phyloP scores from a whole-genome alignment of 768 basidiomycete species.

The Boletellus sp. region DNA sequence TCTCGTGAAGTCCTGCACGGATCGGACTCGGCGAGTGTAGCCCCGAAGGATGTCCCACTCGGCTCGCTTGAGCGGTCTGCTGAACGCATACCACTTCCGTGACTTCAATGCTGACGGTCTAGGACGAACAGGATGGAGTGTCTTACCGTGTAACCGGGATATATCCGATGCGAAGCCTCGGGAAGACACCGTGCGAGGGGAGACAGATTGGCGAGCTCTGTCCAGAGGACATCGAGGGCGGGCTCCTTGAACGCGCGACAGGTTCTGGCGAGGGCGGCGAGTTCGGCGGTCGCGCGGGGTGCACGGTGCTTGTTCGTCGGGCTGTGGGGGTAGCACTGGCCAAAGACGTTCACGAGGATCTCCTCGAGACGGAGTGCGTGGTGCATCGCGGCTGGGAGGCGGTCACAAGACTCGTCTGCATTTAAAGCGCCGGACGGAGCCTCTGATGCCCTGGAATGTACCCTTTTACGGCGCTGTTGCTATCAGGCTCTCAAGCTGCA shows the following conservation, averaged over 20 bases:
- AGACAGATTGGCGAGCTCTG: conserved; percentile 9
- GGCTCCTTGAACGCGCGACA: conserved; percentile 19
- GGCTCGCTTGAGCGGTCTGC: conserved; percentile 4
- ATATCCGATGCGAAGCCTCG: conserved; percentile 8
- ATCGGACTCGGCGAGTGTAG: conserved; percentile 12
- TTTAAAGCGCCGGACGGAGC: too few relatives aligned
- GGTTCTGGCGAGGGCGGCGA: conserved; percentile 13
- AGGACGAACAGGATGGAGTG: not conserved
- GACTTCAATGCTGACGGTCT: not conserved
- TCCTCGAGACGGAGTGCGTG: conserved; percentile 9
- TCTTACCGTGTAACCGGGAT: conserved; percentile 9
- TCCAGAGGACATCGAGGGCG: conserved; percentile 16
- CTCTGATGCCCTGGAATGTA: too few relatives aligned
- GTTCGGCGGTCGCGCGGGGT: conserved; percentile 2
- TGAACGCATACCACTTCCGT: conserved; percentile 15
- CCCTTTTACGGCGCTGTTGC: too few relatives aligned
- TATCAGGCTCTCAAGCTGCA: too few relatives aligned
- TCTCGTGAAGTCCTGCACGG: conserved; percentile 10
- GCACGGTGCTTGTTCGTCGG: not conserved
- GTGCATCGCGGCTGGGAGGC: not conserved
- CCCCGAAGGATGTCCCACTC: conserved; percentile 13
- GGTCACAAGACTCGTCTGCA: not conserved
- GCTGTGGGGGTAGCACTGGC: conserved; percentile 4
- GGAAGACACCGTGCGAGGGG: conserved; percentile 14
- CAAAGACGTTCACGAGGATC: conserved; percentile 11